A percentile compares a stretch with the other conserved stretches of the same genome.
These are phyloP conservation scores for Fimicolochytrium jonesii DNA, from an alignment of 192 early-diverging fungal species.

Conservation along the genomic window DNA sequence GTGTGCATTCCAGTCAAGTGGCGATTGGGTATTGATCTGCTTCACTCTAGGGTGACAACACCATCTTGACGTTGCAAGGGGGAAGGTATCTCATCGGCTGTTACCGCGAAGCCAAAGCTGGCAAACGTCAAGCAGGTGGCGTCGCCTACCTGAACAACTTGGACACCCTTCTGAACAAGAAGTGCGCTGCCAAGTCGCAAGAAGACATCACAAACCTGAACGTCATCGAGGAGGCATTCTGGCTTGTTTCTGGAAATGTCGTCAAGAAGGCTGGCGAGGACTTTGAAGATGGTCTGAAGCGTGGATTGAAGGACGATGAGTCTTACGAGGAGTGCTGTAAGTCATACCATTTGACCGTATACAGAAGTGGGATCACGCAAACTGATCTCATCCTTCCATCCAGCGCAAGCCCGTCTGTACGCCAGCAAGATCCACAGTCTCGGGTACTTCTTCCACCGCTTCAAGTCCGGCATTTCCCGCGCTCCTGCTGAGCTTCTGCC, in stretches of 20 bases:
- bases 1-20: neutral
- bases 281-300: conserved; percentile 62
- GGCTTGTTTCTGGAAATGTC: conserved; percentile 75
- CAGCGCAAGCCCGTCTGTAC: conserved; percentile 69
- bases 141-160: conserved; percentile 71
- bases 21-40: too few species aligned
- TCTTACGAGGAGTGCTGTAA: conserved; percentile 80
- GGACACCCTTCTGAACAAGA: conserved; percentile 31
- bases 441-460: conserved; percentile 81
- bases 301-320: conserved; percentile 68
- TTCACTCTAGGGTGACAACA: conserved; percentile 89
- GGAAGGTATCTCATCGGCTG: conserved; percentile 80
- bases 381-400: too few species aligned
- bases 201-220: conserved; percentile 53
- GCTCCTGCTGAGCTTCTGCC: conserved; percentile 59
- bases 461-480: conserved; percentile 66
- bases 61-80: conserved; percentile 83
- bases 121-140: conserved; percentile 59
- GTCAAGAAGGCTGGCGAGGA: conserved; percentile 77
- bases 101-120: conserved; percentile 65
- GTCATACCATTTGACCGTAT: too few species aligned
- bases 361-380: too few species aligned
- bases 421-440: conserved; percentile 79
- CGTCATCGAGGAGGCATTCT: conserved; percentile 73
- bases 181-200: conserved; percentile 46